Evolutionary conservation across 2,329 filamentous ascomycete species (phyloP).

Genomic region (Claviceps sp.): DNA sequence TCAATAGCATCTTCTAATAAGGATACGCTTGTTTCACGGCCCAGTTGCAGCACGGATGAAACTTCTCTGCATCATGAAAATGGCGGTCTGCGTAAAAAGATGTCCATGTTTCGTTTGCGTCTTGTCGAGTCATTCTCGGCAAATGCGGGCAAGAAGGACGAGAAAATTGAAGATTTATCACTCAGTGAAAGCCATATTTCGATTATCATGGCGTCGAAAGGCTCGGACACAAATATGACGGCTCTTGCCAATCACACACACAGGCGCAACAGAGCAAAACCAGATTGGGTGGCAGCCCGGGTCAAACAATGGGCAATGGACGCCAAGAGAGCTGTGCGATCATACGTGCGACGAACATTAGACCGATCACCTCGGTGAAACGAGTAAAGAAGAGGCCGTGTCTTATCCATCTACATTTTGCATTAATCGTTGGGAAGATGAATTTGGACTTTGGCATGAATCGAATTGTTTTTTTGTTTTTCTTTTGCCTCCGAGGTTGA

Average conservation of each 20-base stretch:
- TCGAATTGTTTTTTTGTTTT: too few species aligned
- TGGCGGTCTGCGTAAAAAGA: slow-evolving; percentile 15
- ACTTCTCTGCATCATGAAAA: slow-evolving; percentile 2
- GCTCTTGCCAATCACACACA: slow-evolving; percentile 1
- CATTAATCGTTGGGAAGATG: slow-evolving; percentile 4
- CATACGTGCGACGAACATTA: slow-evolving; percentile 19
- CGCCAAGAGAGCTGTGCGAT: slow-evolving; percentile 19
- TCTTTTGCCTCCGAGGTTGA: not conserved
- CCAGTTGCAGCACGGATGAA: slow-evolving; percentile 5
- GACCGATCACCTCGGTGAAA: slow-evolving; percentile 16
- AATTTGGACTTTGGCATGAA: slow-evolving; percentile 1
- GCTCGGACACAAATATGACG: slow-evolving; percentile 2
- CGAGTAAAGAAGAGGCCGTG: not conserved
- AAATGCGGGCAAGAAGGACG: slow-evolving; percentile 7
- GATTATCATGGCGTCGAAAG: slow-evolving; percentile 1
- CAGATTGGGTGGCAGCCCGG: slow-evolving; percentile 13
- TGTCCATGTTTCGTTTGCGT: slow-evolving; percentile 18
- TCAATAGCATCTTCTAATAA: slow-evolving; percentile 6
- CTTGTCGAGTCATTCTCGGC: slow-evolving; percentile 7
- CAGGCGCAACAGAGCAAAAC: slow-evolving; percentile 2
- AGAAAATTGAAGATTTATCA: slow-evolving; percentile 3
- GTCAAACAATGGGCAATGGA: slow-evolving; percentile 22
- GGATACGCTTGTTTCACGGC: slow-evolving; percentile 6
- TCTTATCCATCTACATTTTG: not conserved
- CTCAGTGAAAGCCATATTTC: slow-evolving; percentile 3